Conservation (phyloP, 1,284 basidiomycete species). For the Peniophora sp. region DNA sequence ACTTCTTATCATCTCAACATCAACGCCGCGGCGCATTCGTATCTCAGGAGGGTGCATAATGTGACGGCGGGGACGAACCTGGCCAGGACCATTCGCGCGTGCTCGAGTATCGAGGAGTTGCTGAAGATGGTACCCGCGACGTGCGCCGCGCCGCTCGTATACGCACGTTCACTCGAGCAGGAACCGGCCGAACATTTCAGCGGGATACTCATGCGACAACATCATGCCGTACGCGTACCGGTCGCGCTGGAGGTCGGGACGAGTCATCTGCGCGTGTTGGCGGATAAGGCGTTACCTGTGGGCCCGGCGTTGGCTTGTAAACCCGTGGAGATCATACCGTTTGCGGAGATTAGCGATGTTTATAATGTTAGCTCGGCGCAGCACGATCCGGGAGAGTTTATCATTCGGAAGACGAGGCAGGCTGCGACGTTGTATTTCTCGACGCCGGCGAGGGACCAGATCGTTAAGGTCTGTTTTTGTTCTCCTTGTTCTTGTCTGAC, state of each 20-base stretch:
- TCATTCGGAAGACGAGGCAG: conserved; percentile 67
- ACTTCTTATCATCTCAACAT: conserved; percentile 71
- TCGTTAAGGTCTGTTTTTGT: conserved; percentile 57
- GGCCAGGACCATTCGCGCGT: conserved; percentile 36
- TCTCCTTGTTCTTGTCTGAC: not conserved
- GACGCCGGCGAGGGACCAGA: conserved; percentile 57
- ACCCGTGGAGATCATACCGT: conserved; percentile 72
- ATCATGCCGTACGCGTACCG: conserved; percentile 52
- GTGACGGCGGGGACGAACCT: conserved; percentile 55
- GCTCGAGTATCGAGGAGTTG: conserved; percentile 52
- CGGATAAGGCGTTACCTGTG: conserved; percentile 59
- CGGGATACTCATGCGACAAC: conserved; percentile 57
- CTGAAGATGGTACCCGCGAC: conserved; percentile 43
- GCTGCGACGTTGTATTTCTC: conserved; percentile 65
- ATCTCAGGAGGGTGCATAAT: conserved; percentile 69
- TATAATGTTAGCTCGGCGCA: conserved; percentile 67
- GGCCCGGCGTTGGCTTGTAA: conserved; percentile 59
- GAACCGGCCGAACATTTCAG: conserved; percentile 44
- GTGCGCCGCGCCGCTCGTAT: conserved; percentile 38
- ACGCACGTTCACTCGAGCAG: conserved; percentile 57
- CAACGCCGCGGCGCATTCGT: conserved; percentile 69
- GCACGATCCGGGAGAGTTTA: conserved; percentile 72
- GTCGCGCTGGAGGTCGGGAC: conserved; percentile 54
- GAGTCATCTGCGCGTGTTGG: conserved; percentile 62
- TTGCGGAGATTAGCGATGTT: conserved; percentile 78